A percentile compares a stretch with the other conserved stretches of the same genome.
phyloP scores from a whole-genome alignment of 1,284 basidiomycete genomes.

The Melampsora larici-populina region DNA sequence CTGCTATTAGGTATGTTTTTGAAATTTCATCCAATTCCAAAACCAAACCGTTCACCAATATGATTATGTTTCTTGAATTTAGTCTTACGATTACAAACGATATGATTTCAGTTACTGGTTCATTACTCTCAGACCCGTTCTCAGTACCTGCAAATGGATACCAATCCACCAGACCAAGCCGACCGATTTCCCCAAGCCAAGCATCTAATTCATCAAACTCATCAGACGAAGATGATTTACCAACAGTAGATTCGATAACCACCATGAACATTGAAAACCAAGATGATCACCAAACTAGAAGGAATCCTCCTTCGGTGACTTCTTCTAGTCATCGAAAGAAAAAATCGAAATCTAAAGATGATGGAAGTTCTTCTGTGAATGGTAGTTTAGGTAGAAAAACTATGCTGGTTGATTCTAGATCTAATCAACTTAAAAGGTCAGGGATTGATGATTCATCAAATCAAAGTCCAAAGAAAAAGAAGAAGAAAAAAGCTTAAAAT shows the following conservation, averaged over 20 bases:
- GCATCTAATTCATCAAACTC: neutral
- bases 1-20: constrained; percentile 33
- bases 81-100: constrained; percentile 89
- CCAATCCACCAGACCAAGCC: neutral
- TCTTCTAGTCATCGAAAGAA: neutral
- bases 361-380: neutral
- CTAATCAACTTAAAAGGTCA: neutral
- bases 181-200: neutral
- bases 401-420: neutral
- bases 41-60: no score
- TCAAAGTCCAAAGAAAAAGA: neutral
- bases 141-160: constrained; percentile 57
- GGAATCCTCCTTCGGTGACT: no score
- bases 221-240: neutral
- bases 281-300: neutral
- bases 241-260: neutral
- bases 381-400: neutral
- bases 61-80: no score
- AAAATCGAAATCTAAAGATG: neutral
- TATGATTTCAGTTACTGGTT: constrained; percentile 88
- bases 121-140: constrained; percentile 80
- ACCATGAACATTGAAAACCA: neutral
- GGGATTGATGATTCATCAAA: neutral
- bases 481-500: neutral
- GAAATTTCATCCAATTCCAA: neutral